These are phyloP conservation scores for Rhypophila decipiens DNA, from an alignment of 495 filamentous ascomycete species.

Conservation along the genomic window DNA sequence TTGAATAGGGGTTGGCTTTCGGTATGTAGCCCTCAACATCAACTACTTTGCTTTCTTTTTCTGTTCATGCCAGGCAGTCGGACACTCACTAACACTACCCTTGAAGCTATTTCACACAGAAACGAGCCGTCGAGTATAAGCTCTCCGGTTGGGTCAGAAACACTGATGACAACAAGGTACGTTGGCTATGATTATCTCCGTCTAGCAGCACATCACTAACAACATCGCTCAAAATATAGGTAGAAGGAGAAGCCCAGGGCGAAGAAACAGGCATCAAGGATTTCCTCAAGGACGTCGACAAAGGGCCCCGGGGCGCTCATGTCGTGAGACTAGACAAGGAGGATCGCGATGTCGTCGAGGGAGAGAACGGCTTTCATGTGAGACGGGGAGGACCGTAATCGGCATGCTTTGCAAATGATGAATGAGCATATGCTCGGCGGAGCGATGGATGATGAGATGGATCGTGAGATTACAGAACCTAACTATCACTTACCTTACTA, in stretches of 20 bases:
- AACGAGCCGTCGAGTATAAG: conserved; percentile 55
- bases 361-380: conserved; percentile 58
- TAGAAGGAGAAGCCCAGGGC: conserved; percentile 89
- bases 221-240: conserved; percentile 37
- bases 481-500: no score
- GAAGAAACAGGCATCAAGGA: conserved; percentile 53
- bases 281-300: conserved; percentile 69
- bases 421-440: no score
- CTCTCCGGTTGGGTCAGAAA: conserved; percentile 81
- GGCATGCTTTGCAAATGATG: no score
- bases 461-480: no score
- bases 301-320: conserved; percentile 59
- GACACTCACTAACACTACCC: not conserved
- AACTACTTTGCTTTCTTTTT: no score
- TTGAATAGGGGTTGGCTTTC: conserved; percentile 12
- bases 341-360: conserved; percentile 53
- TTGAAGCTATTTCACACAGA: conserved; percentile 61
- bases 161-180: conserved; percentile 62
- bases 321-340: conserved; percentile 69
- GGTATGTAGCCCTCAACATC: conserved; percentile 4
- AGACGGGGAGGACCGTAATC: conserved; percentile 32
- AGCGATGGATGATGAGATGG: no score
- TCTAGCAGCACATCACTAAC: not conserved
- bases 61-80: not conserved
- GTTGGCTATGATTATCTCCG: conserved; percentile 1